phyloP scores from a whole-genome alignment of 805 yeast genomes.

The Yarrowia deformans region DNA sequence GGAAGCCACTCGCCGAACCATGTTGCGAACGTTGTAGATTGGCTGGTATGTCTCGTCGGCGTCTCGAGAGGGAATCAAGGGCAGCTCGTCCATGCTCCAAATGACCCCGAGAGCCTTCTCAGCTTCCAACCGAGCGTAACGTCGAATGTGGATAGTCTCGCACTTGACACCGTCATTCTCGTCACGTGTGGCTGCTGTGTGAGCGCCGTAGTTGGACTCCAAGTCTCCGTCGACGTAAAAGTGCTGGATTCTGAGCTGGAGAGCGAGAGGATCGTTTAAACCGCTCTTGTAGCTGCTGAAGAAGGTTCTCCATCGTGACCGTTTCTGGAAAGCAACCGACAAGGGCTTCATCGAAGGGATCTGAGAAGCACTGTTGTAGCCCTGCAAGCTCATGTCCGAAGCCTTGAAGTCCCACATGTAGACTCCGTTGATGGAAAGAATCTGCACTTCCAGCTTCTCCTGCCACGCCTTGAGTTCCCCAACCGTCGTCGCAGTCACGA shows the following conservation, averaged over 20 bases:
- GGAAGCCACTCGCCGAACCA: slow-evolving; percentile 15
- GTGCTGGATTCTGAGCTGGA: slow-evolving; percentile 24
- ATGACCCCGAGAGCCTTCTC: slow-evolving; percentile 25
- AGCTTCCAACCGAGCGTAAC: slow-evolving; percentile 28
- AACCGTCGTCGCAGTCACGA: slow-evolving; percentile 22
- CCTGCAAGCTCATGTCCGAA: slow-evolving; percentile 28
- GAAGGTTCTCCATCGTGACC: slow-evolving; percentile 23
- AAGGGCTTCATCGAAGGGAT: slow-evolving; percentile 25
- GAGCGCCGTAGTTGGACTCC: slow-evolving; percentile 26
- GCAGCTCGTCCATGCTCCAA: slow-evolving; percentile 19
- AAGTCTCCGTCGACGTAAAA: slow-evolving; percentile 27
- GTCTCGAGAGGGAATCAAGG: slow-evolving; percentile 13
- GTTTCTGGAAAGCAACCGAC: slow-evolving; percentile 26
- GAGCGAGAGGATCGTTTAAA: slow-evolving; percentile 7
- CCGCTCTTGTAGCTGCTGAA: slow-evolving; percentile 27
- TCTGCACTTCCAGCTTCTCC: slow-evolving; percentile 38
- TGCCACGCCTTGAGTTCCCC: slow-evolving; percentile 30
- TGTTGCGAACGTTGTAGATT: slow-evolving; percentile 25
- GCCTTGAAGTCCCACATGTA: slow-evolving; percentile 37
- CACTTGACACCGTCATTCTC: slow-evolving; percentile 28
- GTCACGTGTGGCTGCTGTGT: slow-evolving; percentile 24
- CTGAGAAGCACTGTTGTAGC: slow-evolving; percentile 32
- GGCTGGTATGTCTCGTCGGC: slow-evolving; percentile 32
- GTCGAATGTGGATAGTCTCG: slow-evolving; percentile 31
- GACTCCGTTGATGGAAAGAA: slow-evolving; percentile 24